phyloP scores from a whole-genome alignment of 306 rosid species.

The Dryas octopetala region DNA sequence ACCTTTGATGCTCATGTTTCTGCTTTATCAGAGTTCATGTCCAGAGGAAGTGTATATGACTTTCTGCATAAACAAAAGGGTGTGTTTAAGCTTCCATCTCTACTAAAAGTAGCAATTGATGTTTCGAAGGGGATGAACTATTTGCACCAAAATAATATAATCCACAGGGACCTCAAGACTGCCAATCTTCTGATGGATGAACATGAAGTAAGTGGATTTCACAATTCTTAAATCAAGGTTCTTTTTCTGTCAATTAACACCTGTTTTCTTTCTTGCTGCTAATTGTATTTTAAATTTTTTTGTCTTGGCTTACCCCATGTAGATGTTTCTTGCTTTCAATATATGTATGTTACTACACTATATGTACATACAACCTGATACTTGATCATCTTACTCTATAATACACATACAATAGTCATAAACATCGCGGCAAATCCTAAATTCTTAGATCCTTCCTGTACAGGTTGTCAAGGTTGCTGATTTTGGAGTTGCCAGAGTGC shows the following conservation, averaged over 20 bases:
- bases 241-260: conserved; percentile 8
- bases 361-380: too few species aligned
- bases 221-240: conserved; percentile 28
- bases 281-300: too few species aligned
- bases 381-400: too few species aligned
- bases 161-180: conserved; percentile 99
- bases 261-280: conserved; percentile 5
- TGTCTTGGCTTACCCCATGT: too few species aligned
- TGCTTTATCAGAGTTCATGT: conserved; percentile 85
- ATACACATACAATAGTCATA: too few species aligned
- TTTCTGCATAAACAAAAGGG: conserved; percentile 94
- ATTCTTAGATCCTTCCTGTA: conserved; percentile 20
- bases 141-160: conserved; percentile 96
- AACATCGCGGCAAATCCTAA: background rate
- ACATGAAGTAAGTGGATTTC: conserved; percentile 66
- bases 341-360: too few species aligned
- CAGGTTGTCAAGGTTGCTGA: conserved; percentile 99
- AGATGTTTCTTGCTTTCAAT: too few species aligned
- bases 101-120: conserved; percentile 89
- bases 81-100: conserved; percentile 85
- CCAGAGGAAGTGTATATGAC: conserved; percentile 90
- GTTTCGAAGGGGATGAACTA: conserved; percentile 96
- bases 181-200: conserved; percentile 99
- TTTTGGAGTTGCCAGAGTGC: conserved; percentile 99
- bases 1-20: conserved; percentile 39